Conservation (phyloP, 2,329 filamentous ascomycete genomes). For the Fusarium piperis region DNA sequence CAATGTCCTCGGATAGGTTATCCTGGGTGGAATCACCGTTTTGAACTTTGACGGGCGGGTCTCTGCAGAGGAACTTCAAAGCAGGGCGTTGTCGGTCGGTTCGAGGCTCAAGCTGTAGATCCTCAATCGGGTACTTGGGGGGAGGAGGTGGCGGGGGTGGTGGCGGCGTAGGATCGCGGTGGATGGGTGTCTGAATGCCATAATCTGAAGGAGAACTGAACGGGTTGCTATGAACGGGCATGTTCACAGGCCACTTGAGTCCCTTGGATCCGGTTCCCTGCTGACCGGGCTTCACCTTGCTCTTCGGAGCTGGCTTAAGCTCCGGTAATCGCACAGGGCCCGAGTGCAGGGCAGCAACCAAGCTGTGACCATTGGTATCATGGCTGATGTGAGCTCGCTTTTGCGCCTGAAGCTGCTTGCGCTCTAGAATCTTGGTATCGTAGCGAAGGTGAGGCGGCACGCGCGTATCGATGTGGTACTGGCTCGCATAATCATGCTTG, state of each 20-base stretch:
- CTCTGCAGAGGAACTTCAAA: constrained; percentile 79
- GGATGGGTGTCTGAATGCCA: constrained; percentile 46
- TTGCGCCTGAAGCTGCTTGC: constrained; percentile 76
- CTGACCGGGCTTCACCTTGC: constrained; percentile 65
- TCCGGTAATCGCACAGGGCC: constrained; percentile 72
- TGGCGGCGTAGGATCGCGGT: constrained; percentile 56
- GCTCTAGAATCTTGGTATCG: constrained; percentile 80
- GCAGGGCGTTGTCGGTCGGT: constrained; percentile 74
- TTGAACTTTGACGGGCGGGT: constrained; percentile 64
- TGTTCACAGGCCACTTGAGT: constrained; percentile 49
- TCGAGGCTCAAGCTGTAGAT: constrained; percentile 81
- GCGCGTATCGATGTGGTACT: constrained; percentile 87
- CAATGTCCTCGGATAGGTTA: constrained; percentile 60
- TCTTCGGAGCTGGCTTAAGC: constrained; percentile 78
- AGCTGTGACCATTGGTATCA: constrained; percentile 54
- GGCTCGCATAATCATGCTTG: constrained; percentile 82
- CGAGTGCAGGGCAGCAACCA: constrained; percentile 46
- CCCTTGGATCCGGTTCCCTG: constrained; percentile 53
- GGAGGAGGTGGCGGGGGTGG: constrained; percentile 75
- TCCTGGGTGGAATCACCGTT: constrained; percentile 40
- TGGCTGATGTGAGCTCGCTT: constrained; percentile 64
- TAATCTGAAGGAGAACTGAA: constrained; percentile 57
- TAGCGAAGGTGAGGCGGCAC: constrained; percentile 85
- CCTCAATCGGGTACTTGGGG: constrained; percentile 95
- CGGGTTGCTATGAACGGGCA: constrained; percentile 54